Evolutionary conservation across 768 basidiomycete genomes (phyloP), one percentile per base, ranked within the genome.

Genomic region (Termitomyces sp.): DNA sequence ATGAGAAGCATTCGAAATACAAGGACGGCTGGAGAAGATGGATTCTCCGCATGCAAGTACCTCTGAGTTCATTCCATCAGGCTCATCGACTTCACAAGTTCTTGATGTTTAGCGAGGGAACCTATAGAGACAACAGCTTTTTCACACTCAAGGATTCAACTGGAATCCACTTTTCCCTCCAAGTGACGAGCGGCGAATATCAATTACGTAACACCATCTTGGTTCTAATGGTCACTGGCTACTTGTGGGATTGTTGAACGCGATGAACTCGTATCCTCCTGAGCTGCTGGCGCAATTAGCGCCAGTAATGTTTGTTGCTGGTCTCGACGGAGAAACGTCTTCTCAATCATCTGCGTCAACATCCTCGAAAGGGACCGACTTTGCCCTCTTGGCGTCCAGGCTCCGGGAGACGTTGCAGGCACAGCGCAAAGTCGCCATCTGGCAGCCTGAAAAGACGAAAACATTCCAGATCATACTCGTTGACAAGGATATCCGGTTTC

Each of bases 261-360:
- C 59, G 51, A 95, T 97, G 95, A 95, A 95, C 72, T 90, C 91
- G 33, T 97, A 96, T 76, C 95, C 94, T 20, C 76, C 83, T 58
- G 94, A 98, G 76, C 78, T 98, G 61, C 77, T 97, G 63, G 78
- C 82, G n/a, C 94, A 97, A 69, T 82, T 92, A 44, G 86, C 85
- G 20, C 96, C 96, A 15, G 85, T 98, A 39, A 91, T 98, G 90
- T 96, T 97, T 68, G 90, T 94, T 20, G 92, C 93, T 26, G 95
- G 95, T 2, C 81, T 97, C 46, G 85, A 85, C 41, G 60, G 64
- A 28, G 65, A 70, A 44, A 58, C 68, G 45, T 52, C 68, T 2
- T 64, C 65, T 39, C 59, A 69, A 24, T 61, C 65, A 9, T 64
- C 73, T 31, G 60, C 46, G 22, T 39, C 55, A 16, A 37, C 49